Conservation (phyloP, 2,329 filamentous ascomycete genomes). For the Macrophomina phaseolina region DNA sequence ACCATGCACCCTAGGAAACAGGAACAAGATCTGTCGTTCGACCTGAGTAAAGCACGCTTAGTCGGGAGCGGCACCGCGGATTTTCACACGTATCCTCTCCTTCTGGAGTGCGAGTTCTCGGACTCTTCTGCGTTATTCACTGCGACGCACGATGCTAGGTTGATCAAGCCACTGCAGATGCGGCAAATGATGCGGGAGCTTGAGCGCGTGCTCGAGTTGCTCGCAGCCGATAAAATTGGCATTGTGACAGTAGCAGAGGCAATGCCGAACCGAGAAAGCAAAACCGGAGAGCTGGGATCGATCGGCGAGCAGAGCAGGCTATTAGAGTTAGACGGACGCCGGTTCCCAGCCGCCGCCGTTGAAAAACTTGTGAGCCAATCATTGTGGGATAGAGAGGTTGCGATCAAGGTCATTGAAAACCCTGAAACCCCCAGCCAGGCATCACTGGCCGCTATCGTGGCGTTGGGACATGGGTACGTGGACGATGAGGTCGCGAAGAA, state of each 20-base stretch:
- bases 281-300: too few species aligned
- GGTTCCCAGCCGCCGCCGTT: constrained; percentile 39
- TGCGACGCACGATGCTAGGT: constrained; percentile 68
- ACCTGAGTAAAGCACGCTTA: constrained; percentile 58
- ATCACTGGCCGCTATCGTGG: constrained; percentile 33
- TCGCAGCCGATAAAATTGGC: constrained; percentile 39
- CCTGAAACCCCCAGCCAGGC: constrained; percentile 10
- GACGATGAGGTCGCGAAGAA: not conserved
- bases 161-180: constrained; percentile 59
- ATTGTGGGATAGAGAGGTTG: not conserved
- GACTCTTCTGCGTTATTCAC: constrained; percentile 62
- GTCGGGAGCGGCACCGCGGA: constrained; percentile 63
- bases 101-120: constrained; percentile 66
- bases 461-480: not conserved
- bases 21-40: constrained; percentile 57
- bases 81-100: constrained; percentile 65
- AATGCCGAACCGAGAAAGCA: too few species aligned
- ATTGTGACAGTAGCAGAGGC: too few species aligned
- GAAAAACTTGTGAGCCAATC: constrained; percentile 33
- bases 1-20: constrained; percentile 52
- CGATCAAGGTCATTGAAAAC: not conserved
- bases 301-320: constrained; percentile 29
- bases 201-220: constrained; percentile 54
- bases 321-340: constrained; percentile 23
- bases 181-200: constrained; percentile 60